phyloP scores from a whole-genome alignment of 169 alveolate species.

The Ichthyophthirius multifiliis region DNA sequence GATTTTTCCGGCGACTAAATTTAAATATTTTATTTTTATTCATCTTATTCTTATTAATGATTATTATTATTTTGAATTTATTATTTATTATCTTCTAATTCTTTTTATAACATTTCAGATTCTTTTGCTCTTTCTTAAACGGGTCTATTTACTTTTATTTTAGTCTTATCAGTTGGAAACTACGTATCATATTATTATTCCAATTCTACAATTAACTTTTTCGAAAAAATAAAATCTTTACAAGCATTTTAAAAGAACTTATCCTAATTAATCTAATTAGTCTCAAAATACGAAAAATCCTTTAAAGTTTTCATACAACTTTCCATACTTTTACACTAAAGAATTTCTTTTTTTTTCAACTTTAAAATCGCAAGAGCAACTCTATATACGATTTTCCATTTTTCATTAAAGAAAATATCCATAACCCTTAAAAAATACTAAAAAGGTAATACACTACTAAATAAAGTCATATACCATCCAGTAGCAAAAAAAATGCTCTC shows the following conservation, averaged over 20 bases:
- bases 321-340: slow-evolving; percentile 18
- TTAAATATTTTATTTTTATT: too few species aligned
- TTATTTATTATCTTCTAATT: too few species aligned
- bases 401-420: slow-evolving; percentile 31
- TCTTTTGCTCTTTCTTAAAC: not conserved
- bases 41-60: too few species aligned
- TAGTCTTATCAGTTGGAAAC: not conserved
- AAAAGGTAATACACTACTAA: slow-evolving; percentile 31
- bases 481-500: slow-evolving; percentile 30
- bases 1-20: too few species aligned
- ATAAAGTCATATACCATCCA: slow-evolving; percentile 35
- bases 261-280: slow-evolving; percentile 10
- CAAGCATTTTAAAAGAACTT: slow-evolving; percentile 25
- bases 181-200: not conserved
- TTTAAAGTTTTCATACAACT: not conserved
- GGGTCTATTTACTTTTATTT: not conserved
- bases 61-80: too few species aligned
- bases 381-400: slow-evolving; percentile 25
- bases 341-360: slow-evolving; percentile 24
- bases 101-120: not conserved
- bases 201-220: slow-evolving; percentile 6
- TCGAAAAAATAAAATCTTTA: slow-evolving; percentile 37
- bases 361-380: slow-evolving; percentile 20
- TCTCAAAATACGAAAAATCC: slow-evolving; percentile 14
- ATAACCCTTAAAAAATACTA: slow-evolving; percentile 24